These are phyloP conservation scores for Candida krabiensis DNA, from an alignment of 805 yeast species.

Conservation along the genomic window DNA sequence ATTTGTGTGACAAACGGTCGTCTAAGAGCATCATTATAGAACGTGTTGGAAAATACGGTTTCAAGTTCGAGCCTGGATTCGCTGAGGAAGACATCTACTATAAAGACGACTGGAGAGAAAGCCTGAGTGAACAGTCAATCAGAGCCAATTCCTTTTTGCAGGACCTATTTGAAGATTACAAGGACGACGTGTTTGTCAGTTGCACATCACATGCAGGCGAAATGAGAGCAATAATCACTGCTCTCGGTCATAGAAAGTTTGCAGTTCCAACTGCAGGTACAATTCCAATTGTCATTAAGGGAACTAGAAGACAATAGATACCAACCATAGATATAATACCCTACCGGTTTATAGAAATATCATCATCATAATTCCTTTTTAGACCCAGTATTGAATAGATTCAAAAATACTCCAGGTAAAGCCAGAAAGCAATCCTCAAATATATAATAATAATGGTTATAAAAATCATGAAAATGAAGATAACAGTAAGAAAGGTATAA, in stretches of 20 bases:
- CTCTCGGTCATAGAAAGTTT: slow-evolving; percentile 53
- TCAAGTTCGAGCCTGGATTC: slow-evolving; percentile 43
- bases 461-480: not conserved
- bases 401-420: too few species aligned
- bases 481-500: not conserved
- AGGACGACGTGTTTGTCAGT: slow-evolving; percentile 38
- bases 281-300: slow-evolving; percentile 58
- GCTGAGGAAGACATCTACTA: slow-evolving; percentile 51
- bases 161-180: slow-evolving; percentile 36
- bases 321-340: not conserved
- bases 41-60: slow-evolving; percentile 42
- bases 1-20: slow-evolving; percentile 60
- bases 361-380: too few species aligned
- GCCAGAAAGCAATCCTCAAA: not conserved
- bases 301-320: slow-evolving; percentile 19
- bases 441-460: not conserved
- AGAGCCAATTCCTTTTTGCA: slow-evolving; percentile 49
- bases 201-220: slow-evolving; percentile 65
- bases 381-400: too few species aligned
- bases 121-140: slow-evolving; percentile 46
- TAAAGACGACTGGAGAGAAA: slow-evolving; percentile 47
- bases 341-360: not conserved
- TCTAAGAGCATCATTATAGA: slow-evolving; percentile 36
- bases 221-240: slow-evolving; percentile 51
- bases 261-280: slow-evolving; percentile 66